Evolutionary conservation across 2,329 filamentous ascomycete genomes (phyloP).

Genomic region (Penicillium sclerotigenum): DNA sequence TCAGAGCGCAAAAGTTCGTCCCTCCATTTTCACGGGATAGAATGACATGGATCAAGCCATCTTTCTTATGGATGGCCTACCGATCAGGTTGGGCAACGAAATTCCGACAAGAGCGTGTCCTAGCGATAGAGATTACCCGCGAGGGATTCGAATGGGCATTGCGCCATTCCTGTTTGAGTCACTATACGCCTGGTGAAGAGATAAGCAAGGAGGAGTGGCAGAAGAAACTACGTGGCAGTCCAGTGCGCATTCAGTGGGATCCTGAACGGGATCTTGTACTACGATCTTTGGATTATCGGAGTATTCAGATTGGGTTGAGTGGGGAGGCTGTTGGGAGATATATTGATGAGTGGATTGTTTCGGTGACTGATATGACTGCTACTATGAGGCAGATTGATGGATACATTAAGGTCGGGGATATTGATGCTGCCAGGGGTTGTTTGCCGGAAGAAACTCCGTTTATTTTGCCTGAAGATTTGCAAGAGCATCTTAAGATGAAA

Average conservation of each 20-base stretch:
- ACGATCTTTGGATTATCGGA: conserved; percentile 49
- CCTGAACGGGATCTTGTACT: conserved; percentile 54
- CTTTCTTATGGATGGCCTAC: conserved; percentile 64
- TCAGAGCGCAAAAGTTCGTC: conserved; percentile 51
- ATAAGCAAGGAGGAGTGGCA: conserved; percentile 20
- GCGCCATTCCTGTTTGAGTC: conserved; percentile 31
- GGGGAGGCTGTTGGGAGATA: conserved; percentile 46
- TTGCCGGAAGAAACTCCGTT: conserved; percentile 15
- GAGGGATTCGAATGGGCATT: conserved; percentile 51
- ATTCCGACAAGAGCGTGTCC: conserved; percentile 52
- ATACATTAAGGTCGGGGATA: conserved; percentile 43
- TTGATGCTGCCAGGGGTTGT: conserved; percentile 25
- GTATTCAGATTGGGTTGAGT: conserved; percentile 62
- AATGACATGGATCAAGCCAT: conserved; percentile 66
- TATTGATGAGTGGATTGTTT: conserved; percentile 52
- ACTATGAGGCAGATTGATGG: conserved; percentile 50
- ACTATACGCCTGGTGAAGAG: conserved; percentile 11
- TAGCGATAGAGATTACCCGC: conserved; percentile 56
- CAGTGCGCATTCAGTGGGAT: conserved; percentile 63
- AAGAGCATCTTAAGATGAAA: conserved; percentile 10
- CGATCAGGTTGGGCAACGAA: conserved; percentile 60
- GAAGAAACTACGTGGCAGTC: conserved; percentile 14
- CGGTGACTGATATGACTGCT: conserved; percentile 59
- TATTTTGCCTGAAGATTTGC: conserved; percentile 13
- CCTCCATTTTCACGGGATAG: conserved; percentile 52